Conservation (phyloP, 257 asterid genomes). For the Solanum chiquidenum region DNA sequence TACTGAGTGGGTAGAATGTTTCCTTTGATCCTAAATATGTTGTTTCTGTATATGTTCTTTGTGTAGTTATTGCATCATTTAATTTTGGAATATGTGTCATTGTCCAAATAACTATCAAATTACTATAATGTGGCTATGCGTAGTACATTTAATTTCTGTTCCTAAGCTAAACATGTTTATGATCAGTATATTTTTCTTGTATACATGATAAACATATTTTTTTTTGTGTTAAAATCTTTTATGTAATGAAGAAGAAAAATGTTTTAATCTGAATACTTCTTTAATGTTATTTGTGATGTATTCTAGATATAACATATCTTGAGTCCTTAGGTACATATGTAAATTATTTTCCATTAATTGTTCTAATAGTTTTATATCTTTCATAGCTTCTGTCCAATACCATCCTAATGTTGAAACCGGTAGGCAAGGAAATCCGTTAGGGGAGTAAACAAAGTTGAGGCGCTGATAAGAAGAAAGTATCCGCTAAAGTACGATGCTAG, state of each 20-base stretch:
- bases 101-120: not conserved
- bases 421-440: too few species aligned
- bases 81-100: not conserved
- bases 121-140: not conserved
- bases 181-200: not conserved
- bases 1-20: not conserved
- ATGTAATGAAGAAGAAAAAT: conserved; percentile 29
- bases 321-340: too few species aligned
- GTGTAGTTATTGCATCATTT: not conserved
- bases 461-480: too few species aligned
- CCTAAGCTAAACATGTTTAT: not conserved
- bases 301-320: too few species aligned
- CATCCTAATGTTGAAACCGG: too few species aligned
- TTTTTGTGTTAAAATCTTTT: conserved; percentile 13
- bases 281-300: too few species aligned
- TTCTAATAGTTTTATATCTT: too few species aligned
- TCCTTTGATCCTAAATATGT: not conserved
- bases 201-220: not conserved
- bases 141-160: not conserved
- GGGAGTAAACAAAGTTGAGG: too few species aligned
- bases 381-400: too few species aligned
- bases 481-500: too few species aligned
- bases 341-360: too few species aligned
- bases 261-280: too few species aligned
- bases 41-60: not conserved